Base-by-base conservation (phyloP, 331 rosid genomes). In the Arachis monticola region DNA sequence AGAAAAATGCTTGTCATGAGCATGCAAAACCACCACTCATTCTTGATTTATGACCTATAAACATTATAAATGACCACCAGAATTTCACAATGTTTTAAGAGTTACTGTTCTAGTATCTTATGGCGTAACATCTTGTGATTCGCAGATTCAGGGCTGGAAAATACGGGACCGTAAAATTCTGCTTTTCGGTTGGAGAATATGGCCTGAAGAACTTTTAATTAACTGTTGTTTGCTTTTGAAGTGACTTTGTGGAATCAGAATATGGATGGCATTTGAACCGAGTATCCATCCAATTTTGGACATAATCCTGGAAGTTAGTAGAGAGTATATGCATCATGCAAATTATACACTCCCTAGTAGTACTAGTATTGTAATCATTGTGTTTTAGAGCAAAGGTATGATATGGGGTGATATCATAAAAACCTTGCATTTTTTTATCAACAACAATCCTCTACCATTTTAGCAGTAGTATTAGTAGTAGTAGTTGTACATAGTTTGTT, bases 231-330 rank as follows among this genome's bases (percentile, higher is more conserved):
- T 41, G 52, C 67, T 13, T 5, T 42, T 47, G 60, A 77, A 42
- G 58, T 27, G 38, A 45, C 73, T 63, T 48, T 48, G 65, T 67
- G 38, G 62, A 72, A 73, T 60, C 69, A 70, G 59, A 64, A 71
- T 68, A 53, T 83, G 69, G 87, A 76, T 79, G 87, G 82, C 75
- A 59, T 38, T 38, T 72, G 65, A 53, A 77, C 46, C 0, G 74
- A 73, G 62, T 52, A 44, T 83, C 72, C 66, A 77, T 87, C 77
- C 88, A 81, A 81, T 87, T 83, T 87, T 80, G 86, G 85, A 72
- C 86, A 13, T 64, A 76, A 76, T 45, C 80, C 78, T 75, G 79
- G 82, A 86, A 86, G 73, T 67, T 75, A 17, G 79, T 77, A 77
- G 41, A 38, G 67, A 38, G 67, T 71, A 75, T 72, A 5, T 64